Percentiles rank a stretch among this genome's conserved stretches.
phyloP scores from a whole-genome alignment of 805 yeast genomes.

The Wickerhamomyces rabaulensis region DNA sequence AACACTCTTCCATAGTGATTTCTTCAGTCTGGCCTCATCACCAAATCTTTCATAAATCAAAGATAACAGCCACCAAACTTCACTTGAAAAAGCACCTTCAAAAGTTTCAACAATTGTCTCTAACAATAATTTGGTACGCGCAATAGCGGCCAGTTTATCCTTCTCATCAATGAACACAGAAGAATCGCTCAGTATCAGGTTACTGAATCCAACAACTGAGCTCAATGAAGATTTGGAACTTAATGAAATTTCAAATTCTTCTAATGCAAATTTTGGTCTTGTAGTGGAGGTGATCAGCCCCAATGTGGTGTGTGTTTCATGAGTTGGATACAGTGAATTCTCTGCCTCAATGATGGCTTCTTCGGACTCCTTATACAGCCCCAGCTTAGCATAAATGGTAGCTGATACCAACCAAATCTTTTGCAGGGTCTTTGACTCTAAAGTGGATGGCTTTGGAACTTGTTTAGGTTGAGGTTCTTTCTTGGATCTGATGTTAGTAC shows the following conservation, averaged over 20 bases:
- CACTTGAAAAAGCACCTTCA: conserved; percentile 44
- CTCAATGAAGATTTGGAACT: conserved; percentile 5
- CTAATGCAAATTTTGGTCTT: conserved; percentile 41
- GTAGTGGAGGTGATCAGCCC: conserved; percentile 32
- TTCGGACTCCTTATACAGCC: conserved; percentile 54
- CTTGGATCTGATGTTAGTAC: conserved; percentile 12
- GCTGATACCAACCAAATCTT: conserved; percentile 74
- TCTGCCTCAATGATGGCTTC: conserved; percentile 73
- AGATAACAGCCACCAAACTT: conserved; percentile 67
- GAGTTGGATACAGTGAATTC: conserved; percentile 37
- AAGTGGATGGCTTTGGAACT: background rate
- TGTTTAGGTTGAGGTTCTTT: conserved; percentile 3
- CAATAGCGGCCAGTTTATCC: conserved; percentile 58
- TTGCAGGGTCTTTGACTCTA: conserved; percentile 42
- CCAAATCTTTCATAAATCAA: conserved; percentile 54
- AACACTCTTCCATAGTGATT: conserved; percentile 57
- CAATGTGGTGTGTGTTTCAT: conserved; percentile 43
- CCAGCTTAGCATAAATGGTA: conserved; percentile 53
- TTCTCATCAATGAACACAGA: conserved; percentile 43
- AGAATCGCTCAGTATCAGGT: conserved; percentile 11
- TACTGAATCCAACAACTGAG: conserved; percentile 18
- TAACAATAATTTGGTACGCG: conserved; percentile 30
- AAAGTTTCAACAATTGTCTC: conserved; percentile 31
- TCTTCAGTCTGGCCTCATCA: conserved; percentile 42
- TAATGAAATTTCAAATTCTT: conserved; percentile 53